Percentiles rank a stretch among this genome's conserved stretches.
Evolutionary conservation across 805 yeast species (phyloP).

Genomic region (Tetrapisispora phaffii): DNA sequence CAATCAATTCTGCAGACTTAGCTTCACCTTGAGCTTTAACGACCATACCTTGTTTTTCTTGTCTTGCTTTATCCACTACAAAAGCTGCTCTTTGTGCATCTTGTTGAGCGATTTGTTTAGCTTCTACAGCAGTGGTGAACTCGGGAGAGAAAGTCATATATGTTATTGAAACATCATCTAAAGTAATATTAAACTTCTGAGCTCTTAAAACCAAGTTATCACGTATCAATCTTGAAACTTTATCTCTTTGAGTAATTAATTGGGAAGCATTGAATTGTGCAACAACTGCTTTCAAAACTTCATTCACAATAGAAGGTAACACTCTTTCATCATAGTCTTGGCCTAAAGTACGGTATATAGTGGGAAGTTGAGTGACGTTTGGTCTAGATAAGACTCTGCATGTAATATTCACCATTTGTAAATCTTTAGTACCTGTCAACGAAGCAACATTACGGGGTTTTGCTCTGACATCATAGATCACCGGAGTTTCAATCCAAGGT

Average conservation of each 20-base stretch:
- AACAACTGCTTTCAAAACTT: constrained; percentile 90
- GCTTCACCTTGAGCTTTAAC: constrained; percentile 99
- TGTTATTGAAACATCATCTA: constrained; percentile 95
- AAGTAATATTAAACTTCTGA: constrained; percentile 68
- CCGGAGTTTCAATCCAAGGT: constrained; percentile 92
- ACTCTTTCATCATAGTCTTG: constrained; percentile 94
- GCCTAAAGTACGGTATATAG: constrained; percentile 85
- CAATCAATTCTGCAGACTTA: constrained; percentile 92
- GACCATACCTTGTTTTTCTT: constrained; percentile 93
- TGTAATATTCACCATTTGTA: constrained; percentile 98
- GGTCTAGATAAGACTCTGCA: constrained; percentile 95
- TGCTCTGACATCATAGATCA: constrained; percentile 90
- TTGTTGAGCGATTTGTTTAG: constrained; percentile 98
- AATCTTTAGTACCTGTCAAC: constrained; percentile 93
- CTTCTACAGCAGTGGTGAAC: constrained; percentile 94
- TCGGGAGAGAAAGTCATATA: constrained; percentile 97
- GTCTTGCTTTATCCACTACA: constrained; percentile 91
- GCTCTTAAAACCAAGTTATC: constrained; percentile 91
- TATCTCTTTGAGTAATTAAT: constrained; percentile 97
- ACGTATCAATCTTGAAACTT: constrained; percentile 81
- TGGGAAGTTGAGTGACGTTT: constrained; percentile 64
- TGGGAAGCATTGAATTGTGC: constrained; percentile 98
- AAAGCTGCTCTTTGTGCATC: constrained; percentile 98
- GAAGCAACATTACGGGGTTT: constrained; percentile 95
- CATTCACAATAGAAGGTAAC: constrained; percentile 95